A percentile compares a stretch with the other conserved stretches of the same genome.
Evolutionary conservation across 768 basidiomycete genomes (phyloP).

Genomic region (Lactifluus hygrophoroides): DNA sequence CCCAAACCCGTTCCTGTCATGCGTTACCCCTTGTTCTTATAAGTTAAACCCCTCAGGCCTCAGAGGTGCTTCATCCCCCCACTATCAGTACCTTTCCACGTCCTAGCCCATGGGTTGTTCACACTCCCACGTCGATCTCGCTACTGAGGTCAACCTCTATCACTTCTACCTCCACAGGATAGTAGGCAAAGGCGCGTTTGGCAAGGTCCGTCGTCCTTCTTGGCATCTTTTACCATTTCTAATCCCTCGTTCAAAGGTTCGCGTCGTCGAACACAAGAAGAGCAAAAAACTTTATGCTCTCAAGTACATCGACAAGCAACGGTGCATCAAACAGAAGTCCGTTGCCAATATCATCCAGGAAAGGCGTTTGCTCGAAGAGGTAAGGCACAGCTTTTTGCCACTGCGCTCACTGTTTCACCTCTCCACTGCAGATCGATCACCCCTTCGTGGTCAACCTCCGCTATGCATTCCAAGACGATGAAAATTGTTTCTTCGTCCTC

Average conservation of each 20-base stretch:
- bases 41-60: neutral
- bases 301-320: slow-evolving; percentile 51
- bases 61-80: neutral
- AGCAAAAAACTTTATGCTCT: slow-evolving; percentile 44
- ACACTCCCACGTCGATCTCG: slow-evolving; percentile 42
- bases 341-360: slow-evolving; percentile 48
- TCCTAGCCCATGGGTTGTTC: slow-evolving; percentile 25
- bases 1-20: neutral
- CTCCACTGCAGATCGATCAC: slow-evolving; percentile 63
- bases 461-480: slow-evolving; percentile 96
- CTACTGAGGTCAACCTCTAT: slow-evolving; percentile 70
- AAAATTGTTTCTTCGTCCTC: slow-evolving; percentile 95
- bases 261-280: slow-evolving; percentile 49
- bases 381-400: slow-evolving; percentile 16
- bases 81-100: neutral
- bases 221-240: neutral
- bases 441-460: slow-evolving; percentile 85
- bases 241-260: slow-evolving; percentile 31
- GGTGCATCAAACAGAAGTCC: slow-evolving; percentile 43
- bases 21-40: slow-evolving; percentile 12
- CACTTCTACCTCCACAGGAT: slow-evolving; percentile 95
- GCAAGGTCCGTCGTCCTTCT: slow-evolving; percentile 57
- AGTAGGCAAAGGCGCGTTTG: slow-evolving; percentile 96
- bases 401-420: neutral
- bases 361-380: slow-evolving; percentile 44